Percentiles rank a stretch among this genome's conserved stretches.
phyloP scores from a whole-genome alignment of 768 basidiomycete species.

The Mrakia frigida region DNA sequence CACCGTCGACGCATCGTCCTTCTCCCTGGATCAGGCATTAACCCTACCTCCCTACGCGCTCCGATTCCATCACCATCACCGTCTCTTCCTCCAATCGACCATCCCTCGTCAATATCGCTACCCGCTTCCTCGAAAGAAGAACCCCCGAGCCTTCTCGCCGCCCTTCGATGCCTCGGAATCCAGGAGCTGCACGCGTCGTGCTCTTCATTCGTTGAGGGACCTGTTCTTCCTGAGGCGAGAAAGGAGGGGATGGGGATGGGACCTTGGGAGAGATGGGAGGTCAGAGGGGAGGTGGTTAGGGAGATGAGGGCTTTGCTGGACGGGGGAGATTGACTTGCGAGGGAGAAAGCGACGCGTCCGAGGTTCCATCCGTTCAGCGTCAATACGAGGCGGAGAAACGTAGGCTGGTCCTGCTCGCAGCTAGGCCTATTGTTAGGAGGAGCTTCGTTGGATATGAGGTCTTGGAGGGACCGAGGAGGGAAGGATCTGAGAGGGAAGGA shows the following conservation, averaged over 20 bases:
- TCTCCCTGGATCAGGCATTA: conserved; percentile 73
- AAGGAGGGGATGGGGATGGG: conserved; percentile 63
- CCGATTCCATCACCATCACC: not conserved
- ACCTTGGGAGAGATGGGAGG: conserved; percentile 65
- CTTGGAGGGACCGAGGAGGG: not conserved
- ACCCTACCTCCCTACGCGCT: conserved; percentile 51
- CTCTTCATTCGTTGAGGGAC: conserved; percentile 58
- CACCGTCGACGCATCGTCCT: too few species aligned
- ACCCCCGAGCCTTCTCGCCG: conserved; percentile 48
- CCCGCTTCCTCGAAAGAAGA: too few species aligned
- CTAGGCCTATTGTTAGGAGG: too few species aligned
- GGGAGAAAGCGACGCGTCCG: not conserved
- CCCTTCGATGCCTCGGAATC: conserved; percentile 56
- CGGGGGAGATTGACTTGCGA: not conserved
- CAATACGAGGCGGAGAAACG: too few species aligned
- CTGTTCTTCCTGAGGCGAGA: conserved; percentile 49
- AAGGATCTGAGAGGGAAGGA: not conserved
- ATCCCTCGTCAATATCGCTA: too few species aligned
- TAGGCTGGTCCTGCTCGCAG: too few species aligned
- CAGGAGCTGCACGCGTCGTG: conserved; percentile 71
- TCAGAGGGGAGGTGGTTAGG: conserved; percentile 37
- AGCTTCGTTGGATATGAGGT: too few species aligned
- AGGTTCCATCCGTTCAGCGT: not conserved
- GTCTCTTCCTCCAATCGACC: not conserved
- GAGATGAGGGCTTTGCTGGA: not conserved